Evolutionary conservation across 2,329 filamentous ascomycete genomes (phyloP).

Genomic region (Diaporthe helianthi): DNA sequence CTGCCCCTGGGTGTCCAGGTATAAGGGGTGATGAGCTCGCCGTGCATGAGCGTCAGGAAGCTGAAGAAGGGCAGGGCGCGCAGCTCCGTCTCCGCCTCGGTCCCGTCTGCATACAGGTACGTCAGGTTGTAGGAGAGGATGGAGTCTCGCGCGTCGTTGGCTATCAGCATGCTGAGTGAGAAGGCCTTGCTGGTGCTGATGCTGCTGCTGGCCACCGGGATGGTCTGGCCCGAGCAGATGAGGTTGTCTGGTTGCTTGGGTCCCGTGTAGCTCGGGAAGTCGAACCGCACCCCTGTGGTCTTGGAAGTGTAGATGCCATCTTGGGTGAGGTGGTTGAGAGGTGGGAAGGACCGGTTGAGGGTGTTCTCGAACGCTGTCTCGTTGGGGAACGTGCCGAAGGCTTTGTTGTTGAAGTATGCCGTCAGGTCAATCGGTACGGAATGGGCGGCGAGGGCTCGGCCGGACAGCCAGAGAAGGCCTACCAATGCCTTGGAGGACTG

Average conservation of each 20-base stretch:
- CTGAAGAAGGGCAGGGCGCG: slow-evolving; percentile 53
- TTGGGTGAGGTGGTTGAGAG: slow-evolving; percentile 39
- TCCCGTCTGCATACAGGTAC: slow-evolving; percentile 51
- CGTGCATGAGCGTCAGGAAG: slow-evolving; percentile 53
- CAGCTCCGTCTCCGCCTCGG: slow-evolving; percentile 48
- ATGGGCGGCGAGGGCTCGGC: slow-evolving; percentile 20
- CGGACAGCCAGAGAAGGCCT: slow-evolving; percentile 16
- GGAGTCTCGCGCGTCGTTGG: slow-evolving; percentile 49
- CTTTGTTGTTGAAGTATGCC: slow-evolving; percentile 54
- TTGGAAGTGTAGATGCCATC: slow-evolving; percentile 46
- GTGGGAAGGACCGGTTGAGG: slow-evolving; percentile 50
- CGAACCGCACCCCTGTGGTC: slow-evolving; percentile 50
- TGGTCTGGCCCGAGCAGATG: slow-evolving; percentile 50
- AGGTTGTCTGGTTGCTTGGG: slow-evolving; percentile 49
- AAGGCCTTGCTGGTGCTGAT: slow-evolving; percentile 23
- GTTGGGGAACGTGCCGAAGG: slow-evolving; percentile 51
- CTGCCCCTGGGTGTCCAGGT: slow-evolving; percentile 49
- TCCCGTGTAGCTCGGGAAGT: slow-evolving; percentile 51
- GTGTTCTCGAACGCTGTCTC: slow-evolving; percentile 53
- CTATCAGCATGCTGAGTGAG: slow-evolving; percentile 51
- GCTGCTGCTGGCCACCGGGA: slow-evolving; percentile 41
- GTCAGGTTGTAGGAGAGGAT: slow-evolving; percentile 50
- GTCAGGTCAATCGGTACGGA: slow-evolving; percentile 45
- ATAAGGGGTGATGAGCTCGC: slow-evolving; percentile 52
- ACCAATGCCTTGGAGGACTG: neutral